These are phyloP conservation scores for Kodamaea jinghongensis DNA, from an alignment of 805 yeast genomes.

Conservation along the genomic window DNA sequence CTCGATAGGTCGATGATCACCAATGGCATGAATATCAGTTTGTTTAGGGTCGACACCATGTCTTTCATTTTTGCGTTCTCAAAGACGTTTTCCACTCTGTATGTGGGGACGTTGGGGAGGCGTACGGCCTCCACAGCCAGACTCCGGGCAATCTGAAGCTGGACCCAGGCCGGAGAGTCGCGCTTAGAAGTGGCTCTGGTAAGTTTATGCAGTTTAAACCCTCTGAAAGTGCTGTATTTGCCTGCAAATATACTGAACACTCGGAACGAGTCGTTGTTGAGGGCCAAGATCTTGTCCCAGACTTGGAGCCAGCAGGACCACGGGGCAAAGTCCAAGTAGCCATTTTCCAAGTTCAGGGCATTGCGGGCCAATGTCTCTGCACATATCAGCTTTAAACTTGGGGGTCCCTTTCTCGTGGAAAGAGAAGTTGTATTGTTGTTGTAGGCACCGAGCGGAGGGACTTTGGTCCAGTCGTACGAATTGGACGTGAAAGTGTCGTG, in stretches of 20 bases:
- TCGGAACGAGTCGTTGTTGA: slow-evolving; percentile 29
- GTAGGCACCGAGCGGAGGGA: slow-evolving; percentile 17
- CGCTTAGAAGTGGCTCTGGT: neutral
- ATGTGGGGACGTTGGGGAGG: slow-evolving; percentile 17
- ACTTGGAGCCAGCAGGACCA: slow-evolving; percentile 30
- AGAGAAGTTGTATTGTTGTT: slow-evolving; percentile 12
- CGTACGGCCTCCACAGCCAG: slow-evolving; percentile 15
- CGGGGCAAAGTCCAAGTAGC: slow-evolving; percentile 22
- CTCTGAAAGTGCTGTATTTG: slow-evolving; percentile 14
- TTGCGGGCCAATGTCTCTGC: slow-evolving; percentile 29
- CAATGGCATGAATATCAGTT: slow-evolving; percentile 16
- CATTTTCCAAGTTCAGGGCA: slow-evolving; percentile 18
- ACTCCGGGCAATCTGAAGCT: slow-evolving; percentile 8
- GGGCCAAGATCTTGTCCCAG: slow-evolving; percentile 28
- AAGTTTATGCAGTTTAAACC: slow-evolving; percentile 26
- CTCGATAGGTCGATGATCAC: slow-evolving; percentile 29
- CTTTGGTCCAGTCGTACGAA: slow-evolving; percentile 15
- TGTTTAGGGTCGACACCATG: slow-evolving; percentile 18
- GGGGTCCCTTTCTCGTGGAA: slow-evolving; percentile 9
- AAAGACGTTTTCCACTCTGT: slow-evolving; percentile 37
- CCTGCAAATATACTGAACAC: slow-evolving; percentile 28
- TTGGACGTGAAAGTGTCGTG: slow-evolving; percentile 5
- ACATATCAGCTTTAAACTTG: slow-evolving; percentile 22
- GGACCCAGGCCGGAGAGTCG: slow-evolving; percentile 3
- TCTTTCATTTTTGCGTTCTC: slow-evolving; percentile 26